Conservation (phyloP, 2,329 filamentous ascomycete genomes). For the Teratosphaeria gauchensis region DNA sequence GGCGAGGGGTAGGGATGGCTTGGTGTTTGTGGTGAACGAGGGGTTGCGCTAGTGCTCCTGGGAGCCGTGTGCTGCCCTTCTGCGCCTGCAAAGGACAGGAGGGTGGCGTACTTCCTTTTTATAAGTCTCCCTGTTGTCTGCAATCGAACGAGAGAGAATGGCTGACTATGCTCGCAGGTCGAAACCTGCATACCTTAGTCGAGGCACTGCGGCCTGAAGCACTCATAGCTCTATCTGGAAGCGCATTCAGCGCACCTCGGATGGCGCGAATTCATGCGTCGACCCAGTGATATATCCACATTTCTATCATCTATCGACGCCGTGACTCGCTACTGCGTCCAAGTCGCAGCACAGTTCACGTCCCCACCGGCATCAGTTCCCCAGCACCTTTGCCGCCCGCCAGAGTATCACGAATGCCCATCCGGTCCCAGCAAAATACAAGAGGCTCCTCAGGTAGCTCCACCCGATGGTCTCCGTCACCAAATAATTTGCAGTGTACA, state of each 20-base stretch:
- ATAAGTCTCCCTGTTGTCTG: conserved; percentile 28
- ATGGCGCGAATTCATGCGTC: no score
- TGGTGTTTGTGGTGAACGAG: conserved; percentile 12
- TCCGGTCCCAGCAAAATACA: conserved; percentile 21
- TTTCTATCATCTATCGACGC: background rate
- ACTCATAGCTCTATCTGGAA: background rate
- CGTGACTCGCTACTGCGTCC: background rate
- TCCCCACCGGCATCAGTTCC: background rate
- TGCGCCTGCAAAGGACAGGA: conserved; percentile 14
- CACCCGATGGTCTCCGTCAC: conserved; percentile 13
- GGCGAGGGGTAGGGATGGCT: conserved; percentile 1
- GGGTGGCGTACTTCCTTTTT: conserved; percentile 26
- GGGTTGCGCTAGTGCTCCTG: conserved; percentile 12
- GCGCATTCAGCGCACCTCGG: background rate
- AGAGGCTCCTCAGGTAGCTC: conserved; percentile 21
- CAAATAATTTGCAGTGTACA: conserved; percentile 31
- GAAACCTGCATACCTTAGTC: background rate
- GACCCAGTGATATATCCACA: no score
- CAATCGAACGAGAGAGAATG: background rate
- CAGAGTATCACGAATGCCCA: conserved; percentile 23
- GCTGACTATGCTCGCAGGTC: conserved; percentile 15
- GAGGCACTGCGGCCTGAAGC: background rate
- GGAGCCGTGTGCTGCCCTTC: conserved; percentile 5
- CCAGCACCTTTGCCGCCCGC: conserved; percentile 21
- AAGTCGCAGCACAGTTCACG: background rate